phyloP scores from a whole-genome alignment of 148 eudicot genomes.

The Rhododendron ovatum region DNA sequence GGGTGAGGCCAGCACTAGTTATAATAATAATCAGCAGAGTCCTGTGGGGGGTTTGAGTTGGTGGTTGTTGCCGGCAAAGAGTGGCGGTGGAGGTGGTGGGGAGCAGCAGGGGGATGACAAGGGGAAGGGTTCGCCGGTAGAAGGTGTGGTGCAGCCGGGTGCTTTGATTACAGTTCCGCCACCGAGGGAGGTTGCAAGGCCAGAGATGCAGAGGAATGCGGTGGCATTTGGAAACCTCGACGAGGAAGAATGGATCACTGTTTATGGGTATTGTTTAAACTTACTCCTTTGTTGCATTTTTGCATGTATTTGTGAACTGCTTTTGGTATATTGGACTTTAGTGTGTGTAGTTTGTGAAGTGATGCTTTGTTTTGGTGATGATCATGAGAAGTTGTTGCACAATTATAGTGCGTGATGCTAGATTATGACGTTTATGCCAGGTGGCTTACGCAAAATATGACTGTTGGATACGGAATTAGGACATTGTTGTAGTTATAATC shows the following conservation, averaged over 20 bases:
- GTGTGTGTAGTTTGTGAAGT: background rate
- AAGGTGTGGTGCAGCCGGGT: conserved; percentile 79
- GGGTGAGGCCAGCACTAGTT: conserved; percentile 70
- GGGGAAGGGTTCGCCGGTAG: conserved; percentile 89
- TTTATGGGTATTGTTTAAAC: conserved; percentile 62
- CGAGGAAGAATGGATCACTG: conserved; percentile 98
- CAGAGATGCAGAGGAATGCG: conserved; percentile 66
- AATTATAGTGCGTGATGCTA: background rate
- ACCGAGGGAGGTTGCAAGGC: conserved; percentile 91
- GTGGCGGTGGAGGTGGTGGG: conserved; percentile 38
- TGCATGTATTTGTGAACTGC: background rate
- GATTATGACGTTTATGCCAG: background rate
- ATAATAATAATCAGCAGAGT: conserved; percentile 57
- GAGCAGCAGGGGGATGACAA: conserved; percentile 52
- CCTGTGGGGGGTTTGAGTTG: conserved; percentile 44
- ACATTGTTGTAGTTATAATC: background rate
- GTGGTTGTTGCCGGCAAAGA: conserved; percentile 68
- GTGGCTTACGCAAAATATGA: background rate
- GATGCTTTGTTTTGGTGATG: background rate
- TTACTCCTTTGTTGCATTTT: background rate
- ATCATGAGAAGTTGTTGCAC: background rate
- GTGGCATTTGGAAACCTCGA: conserved; percentile 56
- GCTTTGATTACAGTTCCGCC: conserved; percentile 81
- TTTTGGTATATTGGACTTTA: background rate
- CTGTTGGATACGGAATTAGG: background rate